Evolutionary conservation across 108 stramenopile species (phyloP).

Genomic region (Cyclostephanos tholiformis): DNA sequence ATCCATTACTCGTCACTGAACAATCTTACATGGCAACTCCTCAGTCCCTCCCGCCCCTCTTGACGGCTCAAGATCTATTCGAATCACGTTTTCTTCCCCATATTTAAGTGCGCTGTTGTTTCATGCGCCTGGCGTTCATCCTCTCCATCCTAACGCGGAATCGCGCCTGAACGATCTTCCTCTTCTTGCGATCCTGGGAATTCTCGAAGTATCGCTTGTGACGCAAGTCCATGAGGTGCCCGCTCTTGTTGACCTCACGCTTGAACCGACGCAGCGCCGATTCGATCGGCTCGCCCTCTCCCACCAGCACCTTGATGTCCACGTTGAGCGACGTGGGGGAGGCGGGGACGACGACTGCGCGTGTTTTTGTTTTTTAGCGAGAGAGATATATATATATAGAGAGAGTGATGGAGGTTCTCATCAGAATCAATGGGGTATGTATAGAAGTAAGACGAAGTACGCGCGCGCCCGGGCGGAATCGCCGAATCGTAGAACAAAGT

Average conservation of each 20-base stretch:
- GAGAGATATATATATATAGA: too few relatives aligned
- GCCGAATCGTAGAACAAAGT: too few relatives aligned
- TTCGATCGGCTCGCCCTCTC: constrained; percentile 90
- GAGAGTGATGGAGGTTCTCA: too few relatives aligned
- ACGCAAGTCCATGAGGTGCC: constrained; percentile 89
- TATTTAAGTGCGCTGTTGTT: constrained; percentile 44
- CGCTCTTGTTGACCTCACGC: constrained; percentile 88
- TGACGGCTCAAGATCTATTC: too few relatives aligned
- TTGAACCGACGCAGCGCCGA: constrained; percentile 89
- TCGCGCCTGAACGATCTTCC: constrained; percentile 89
- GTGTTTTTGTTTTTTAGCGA: neutral
- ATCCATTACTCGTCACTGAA: too few relatives aligned
- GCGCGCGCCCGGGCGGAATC: too few relatives aligned
- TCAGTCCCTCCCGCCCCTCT: neutral
- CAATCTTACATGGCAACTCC: too few relatives aligned
- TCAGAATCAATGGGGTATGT: too few relatives aligned
- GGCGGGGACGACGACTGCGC: neutral
- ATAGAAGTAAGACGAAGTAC: too few relatives aligned
- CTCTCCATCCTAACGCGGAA: constrained; percentile 87
- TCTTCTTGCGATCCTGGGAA: constrained; percentile 85
- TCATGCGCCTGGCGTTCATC: constrained; percentile 81
- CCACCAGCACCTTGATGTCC: constrained; percentile 71
- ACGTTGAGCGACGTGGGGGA: constrained; percentile 57
- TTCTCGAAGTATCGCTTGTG: constrained; percentile 89
- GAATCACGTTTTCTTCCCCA: neutral